Base-by-base conservation (phyloP, 495 filamentous ascomycete genomes). In the Penicillium egyptiacum region DNA sequence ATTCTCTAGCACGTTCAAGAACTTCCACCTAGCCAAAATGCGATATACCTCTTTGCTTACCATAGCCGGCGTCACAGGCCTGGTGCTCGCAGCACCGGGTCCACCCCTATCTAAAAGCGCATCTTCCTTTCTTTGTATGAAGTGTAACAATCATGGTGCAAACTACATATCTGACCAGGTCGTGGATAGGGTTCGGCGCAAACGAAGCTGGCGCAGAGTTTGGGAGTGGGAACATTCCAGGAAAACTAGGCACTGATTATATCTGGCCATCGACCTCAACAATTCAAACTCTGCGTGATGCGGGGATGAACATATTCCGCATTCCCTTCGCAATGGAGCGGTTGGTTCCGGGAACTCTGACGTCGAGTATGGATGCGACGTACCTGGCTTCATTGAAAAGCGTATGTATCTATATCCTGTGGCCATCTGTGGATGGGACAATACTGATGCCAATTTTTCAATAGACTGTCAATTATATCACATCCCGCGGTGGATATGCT, bases 281-380 rank as follows among this genome's bases (percentile, higher is more conserved):
- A 41, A 78, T 84, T 43, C 53, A 81, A 71, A 82, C 77, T 11
- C 74, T 88, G 66, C 71, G 83, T 30, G 74, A 67, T 57, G 75
- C 75, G 42, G 86, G 86, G 6, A 80, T 85, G 73, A 89, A 88
- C 63, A 81, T 77, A 41, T 88, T 88, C 77, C 83, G 85, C 23
- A 72, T 89, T 46, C 77, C 81, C 1, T 81, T 87, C 64, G 68
- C 83, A 65, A 88, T 88, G 85, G 86, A 89, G 69, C 82, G 85
- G 23, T 67, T 88, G 33, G 71, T 80, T 19, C 86, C 80, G 0
- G 75, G 63, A 48, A 59, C 70, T 20, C 44, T 87, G 62, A 72
- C 73, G 11, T 71, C 69, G 22, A 52, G 63, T 22, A 17, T 67
- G 9, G 68, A 76, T 54, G 23, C 60, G 1, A 71, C 67, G 10